These are phyloP conservation scores for Argentina anserina DNA, from an alignment of 306 rosid genomes.

Conservation along the genomic window DNA sequence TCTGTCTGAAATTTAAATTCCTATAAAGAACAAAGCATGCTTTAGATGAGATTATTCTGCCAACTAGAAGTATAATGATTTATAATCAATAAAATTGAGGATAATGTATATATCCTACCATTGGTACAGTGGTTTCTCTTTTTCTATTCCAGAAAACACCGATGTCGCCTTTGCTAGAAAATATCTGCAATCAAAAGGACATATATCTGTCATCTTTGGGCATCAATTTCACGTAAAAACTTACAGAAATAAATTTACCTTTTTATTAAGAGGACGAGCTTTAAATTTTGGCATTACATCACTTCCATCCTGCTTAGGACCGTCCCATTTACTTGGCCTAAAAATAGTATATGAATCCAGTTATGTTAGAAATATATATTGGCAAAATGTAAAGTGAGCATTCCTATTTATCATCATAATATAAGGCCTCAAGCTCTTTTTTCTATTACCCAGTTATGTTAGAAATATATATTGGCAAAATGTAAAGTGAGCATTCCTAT, in stretches of 20 bases:
- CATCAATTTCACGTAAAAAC: background rate
- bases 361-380: constrained; percentile 1
- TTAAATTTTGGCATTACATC: constrained; percentile 50
- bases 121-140: constrained; percentile 76
- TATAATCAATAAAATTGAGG: background rate
- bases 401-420: background rate
- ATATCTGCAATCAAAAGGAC: constrained; percentile 52
- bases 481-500: background rate
- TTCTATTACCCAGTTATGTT: constrained; percentile 25
- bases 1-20: constrained; percentile 73
- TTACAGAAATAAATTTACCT: constrained; percentile 39
- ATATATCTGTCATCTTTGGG: constrained; percentile 1
- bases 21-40: constrained; percentile 45
- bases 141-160: constrained; percentile 77
- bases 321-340: constrained; percentile 56
- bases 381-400: background rate
- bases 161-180: constrained; percentile 82
- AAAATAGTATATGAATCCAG: constrained; percentile 22
- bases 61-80: constrained; percentile 7
- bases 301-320: constrained; percentile 45
- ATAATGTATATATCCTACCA: constrained; percentile 41
- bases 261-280: constrained; percentile 74
- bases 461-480: background rate
- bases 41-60: background rate
- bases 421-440: background rate